Evolutionary conservation across 1,284 basidiomycete genomes (phyloP).

Genomic region (Ceratobasidium sp.): DNA sequence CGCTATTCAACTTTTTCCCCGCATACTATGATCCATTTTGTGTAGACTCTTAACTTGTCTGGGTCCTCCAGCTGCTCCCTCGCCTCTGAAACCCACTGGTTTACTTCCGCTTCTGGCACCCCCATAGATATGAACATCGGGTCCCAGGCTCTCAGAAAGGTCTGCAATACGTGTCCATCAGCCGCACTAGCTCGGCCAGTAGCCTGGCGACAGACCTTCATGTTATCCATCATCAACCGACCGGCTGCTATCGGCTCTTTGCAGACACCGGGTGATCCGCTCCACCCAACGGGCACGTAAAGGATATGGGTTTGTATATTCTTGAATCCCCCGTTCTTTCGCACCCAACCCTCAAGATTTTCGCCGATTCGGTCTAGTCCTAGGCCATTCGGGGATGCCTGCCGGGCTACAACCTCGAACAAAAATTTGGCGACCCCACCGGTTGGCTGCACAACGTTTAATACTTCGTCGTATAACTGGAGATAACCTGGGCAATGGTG

Average conservation of each 20-base stretch:
- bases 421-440: constrained; percentile 28
- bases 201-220: constrained; percentile 1
- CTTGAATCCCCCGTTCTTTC: neutral
- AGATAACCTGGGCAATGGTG: constrained; percentile 5
- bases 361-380: neutral
- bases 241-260: constrained; percentile 27
- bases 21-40: constrained; percentile 12
- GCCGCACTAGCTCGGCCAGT: constrained; percentile 10
- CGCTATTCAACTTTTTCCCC: constrained; percentile 6
- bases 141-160: constrained; percentile 14
- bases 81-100: constrained; percentile 35
- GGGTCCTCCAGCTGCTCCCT: constrained; percentile 13
- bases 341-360: constrained; percentile 4
- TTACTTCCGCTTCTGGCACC: constrained; percentile 15
- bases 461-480: constrained; percentile 7
- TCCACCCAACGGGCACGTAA: constrained; percentile 26
- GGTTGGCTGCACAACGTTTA: constrained; percentile 13
- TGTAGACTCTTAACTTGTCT: constrained; percentile 18
- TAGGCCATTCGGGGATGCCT: neutral
- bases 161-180: neutral
- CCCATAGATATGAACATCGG: constrained; percentile 34
- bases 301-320: neutral
- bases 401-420: neutral
- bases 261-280: constrained; percentile 14
- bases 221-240: constrained; percentile 40